Evolutionary conservation across 352 stramenopile genomes (phyloP).

Genomic region (Phytophthora ohioensis): DNA sequence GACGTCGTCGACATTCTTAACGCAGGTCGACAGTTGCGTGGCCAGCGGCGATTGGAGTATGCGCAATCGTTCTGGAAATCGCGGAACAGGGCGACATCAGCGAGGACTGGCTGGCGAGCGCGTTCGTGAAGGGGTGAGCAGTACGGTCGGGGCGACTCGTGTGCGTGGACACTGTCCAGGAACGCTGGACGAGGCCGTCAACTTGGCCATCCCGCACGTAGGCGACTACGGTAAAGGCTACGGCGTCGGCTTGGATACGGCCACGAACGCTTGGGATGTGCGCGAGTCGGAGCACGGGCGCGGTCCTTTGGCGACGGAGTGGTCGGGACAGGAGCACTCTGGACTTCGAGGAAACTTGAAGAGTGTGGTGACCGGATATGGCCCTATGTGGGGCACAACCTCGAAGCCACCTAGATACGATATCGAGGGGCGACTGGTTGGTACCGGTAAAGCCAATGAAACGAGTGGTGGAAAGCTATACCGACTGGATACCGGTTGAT

Average conservation of each 20-base stretch:
- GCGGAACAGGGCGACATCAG: neutral
- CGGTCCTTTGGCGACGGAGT: neutral
- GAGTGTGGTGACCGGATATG: neutral
- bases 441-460: neutral
- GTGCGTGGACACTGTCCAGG: neutral
- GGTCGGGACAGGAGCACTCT: neutral
- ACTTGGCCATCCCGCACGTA: slow-evolving; percentile 1
- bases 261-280: neutral
- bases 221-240: slow-evolving; percentile 17
- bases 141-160: neutral
- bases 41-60: slow-evolving; percentile 7
- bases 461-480: neutral
- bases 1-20: slow-evolving; percentile 8
- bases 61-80: slow-evolving; percentile 8
- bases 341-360: neutral
- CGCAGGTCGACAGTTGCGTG: slow-evolving; percentile 3
- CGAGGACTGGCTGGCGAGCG: slow-evolving; percentile 15
- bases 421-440: neutral
- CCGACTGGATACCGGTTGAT: neutral
- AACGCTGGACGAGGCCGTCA: slow-evolving; percentile 8
- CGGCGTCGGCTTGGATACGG: neutral
- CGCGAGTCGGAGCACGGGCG: neutral
- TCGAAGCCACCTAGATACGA: neutral
- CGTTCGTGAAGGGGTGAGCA: slow-evolving; percentile 15
- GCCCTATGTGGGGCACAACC: neutral